Base-by-base conservation (phyloP, 352 stramenopile genomes). In the Globisporangium apiculatum region DNA sequence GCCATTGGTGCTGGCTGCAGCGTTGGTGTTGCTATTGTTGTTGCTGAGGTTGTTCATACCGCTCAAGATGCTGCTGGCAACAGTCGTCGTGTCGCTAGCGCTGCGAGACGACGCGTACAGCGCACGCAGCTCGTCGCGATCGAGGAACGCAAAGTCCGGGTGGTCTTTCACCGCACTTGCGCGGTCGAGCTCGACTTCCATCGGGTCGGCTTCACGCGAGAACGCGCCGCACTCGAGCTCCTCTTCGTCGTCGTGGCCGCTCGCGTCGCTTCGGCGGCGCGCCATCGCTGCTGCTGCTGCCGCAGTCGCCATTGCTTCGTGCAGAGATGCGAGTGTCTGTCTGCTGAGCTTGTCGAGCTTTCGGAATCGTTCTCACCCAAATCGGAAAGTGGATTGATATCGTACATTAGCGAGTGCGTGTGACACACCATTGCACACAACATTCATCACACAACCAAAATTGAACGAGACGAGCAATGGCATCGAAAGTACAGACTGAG, bases 131-230 rank as follows among this genome's bases (percentile, higher is more conserved):
- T 66, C 51, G 15, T 69, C 50, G 3, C 54, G 46, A 46, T 73
- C 43, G 17, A 89, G 57, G 54, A 89, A 85, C 45, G 57, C 66
- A 51, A 91, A 91, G 57, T 89, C 82, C 11, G 77, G 74, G 31
- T 91, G 82, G 53, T 87, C 77, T 48, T 86, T 76, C 49, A 91
- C 74, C 1, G 67, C 68, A 36, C 68, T 75, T 24, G 70, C 60
- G 11, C 31, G 38, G 53, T 89, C 75, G n/a, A 77, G 60, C 54
- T 87, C 81, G 69, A 87, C 76, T 55, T 89, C 81, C 69, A 88
- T 83, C n/a, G 77, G 79, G 57, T 89, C 81, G 36, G 66, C 72
- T 61, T 89, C 81, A 40, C 72, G 75, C 36, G 69, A 56, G 51
- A 68, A 65, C 53, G 66, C 69, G 15, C 80, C 78, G 59, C 88